phyloP scores from a whole-genome alignment of 306 rosid species.

The Cucumis cinereus region DNA sequence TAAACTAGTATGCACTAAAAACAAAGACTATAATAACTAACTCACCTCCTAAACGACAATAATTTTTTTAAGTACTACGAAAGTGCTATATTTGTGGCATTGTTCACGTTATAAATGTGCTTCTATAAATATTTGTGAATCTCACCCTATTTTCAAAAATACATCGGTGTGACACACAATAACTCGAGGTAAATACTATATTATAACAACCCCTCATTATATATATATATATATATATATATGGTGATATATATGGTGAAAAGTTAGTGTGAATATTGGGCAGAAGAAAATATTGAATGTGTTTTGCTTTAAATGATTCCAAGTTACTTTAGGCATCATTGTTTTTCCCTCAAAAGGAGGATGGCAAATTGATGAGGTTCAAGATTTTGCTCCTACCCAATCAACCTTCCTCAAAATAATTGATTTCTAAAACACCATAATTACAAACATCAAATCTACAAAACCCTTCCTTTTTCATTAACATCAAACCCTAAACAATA shows the following conservation, averaged over 20 bases:
- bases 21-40: no score
- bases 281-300: not conserved
- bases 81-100: no score
- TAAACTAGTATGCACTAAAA: no score
- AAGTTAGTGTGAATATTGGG: not conserved
- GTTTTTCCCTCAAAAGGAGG: not conserved
- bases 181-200: no score
- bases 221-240: no score
- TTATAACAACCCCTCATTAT: not conserved
- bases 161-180: no score
- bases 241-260: no score
- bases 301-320: not conserved
- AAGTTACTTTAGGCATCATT: conserved; percentile 5
- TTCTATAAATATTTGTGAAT: no score
- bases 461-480: not conserved
- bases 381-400: not conserved
- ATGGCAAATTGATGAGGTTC: not conserved
- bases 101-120: no score
- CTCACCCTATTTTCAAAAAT: no score
- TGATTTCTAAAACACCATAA: not conserved
- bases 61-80: no score
- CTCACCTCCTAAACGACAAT: no score
- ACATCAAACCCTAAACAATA: not conserved
- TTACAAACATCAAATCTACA: conserved; percentile 1
- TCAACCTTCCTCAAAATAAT: conserved; percentile 5